A percentile compares a stretch with the other conserved stretches of the same genome.
phyloP scores from a whole-genome alignment of 148 eudicot species.

The Agrostemma githago region DNA sequence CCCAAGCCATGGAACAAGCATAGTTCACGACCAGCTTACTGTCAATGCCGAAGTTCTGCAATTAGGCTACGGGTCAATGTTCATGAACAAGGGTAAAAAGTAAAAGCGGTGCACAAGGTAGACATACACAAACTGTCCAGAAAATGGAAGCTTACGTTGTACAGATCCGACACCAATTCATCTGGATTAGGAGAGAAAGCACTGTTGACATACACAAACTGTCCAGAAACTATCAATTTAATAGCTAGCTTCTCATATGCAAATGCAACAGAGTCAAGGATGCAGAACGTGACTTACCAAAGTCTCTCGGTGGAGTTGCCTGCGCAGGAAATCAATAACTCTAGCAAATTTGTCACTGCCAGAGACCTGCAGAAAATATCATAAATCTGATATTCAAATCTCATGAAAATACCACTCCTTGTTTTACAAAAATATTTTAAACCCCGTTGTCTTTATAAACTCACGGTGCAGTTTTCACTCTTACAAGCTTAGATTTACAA shows the following conservation, averaged over 20 bases:
- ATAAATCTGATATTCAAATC: not conserved
- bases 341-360: slow-evolving; percentile 79
- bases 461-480: not conserved
- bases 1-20: slow-evolving; percentile 96
- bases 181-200: slow-evolving; percentile 95
- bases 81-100: not conserved
- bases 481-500: not conserved
- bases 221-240: slow-evolving; percentile 20
- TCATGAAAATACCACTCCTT: not conserved
- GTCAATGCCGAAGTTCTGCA: slow-evolving; percentile 86
- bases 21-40: slow-evolving; percentile 82
- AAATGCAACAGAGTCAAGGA: not conserved
- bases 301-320: slow-evolving; percentile 85
- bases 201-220: slow-evolving; percentile 94
- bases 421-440: not conserved
- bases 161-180: slow-evolving; percentile 71
- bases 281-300: slow-evolving; percentile 43
- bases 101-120: not conserved
- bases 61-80: not conserved
- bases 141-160: slow-evolving; percentile 54
- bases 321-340: slow-evolving; percentile 84
- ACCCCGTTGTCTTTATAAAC: not conserved
- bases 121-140: not conserved
- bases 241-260: not conserved
- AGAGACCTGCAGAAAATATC: slow-evolving; percentile 43